Conservation (phyloP, 768 basidiomycete genomes). For the Tylopilus subfusipes region DNA sequence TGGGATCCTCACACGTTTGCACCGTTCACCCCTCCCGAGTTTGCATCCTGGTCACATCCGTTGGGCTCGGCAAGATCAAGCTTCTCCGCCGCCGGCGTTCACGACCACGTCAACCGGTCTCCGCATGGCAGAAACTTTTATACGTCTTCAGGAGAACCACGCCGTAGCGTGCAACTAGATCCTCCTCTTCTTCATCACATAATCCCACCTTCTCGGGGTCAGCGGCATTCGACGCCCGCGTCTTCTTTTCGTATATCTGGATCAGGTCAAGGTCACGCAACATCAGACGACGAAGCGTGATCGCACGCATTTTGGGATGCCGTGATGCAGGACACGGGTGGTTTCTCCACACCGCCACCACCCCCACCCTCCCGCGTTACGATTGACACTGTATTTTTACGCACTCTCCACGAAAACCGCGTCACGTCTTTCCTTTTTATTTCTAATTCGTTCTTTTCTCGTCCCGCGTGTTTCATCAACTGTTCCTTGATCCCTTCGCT, state of each 20-base stretch:
- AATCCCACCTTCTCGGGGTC: conserved; percentile 16
- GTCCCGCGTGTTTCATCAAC: background rate
- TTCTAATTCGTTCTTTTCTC: background rate
- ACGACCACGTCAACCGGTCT: conserved; percentile 15
- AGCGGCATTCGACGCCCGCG: conserved; percentile 13
- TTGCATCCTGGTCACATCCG: conserved; percentile 33
- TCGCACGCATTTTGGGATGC: conserved; percentile 12
- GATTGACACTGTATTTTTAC: conserved; percentile 20
- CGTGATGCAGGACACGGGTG: conserved; percentile 9
- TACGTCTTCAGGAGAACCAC: conserved; percentile 15
- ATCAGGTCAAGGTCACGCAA: conserved; percentile 12
- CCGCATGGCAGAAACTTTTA: conserved; percentile 11
- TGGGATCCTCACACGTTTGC: conserved; percentile 51
- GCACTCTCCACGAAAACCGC: conserved; percentile 20
- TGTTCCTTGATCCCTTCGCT: background rate
- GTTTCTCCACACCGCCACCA: background rate
- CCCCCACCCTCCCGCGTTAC: conserved; percentile 8
- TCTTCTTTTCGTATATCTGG: conserved; percentile 12
- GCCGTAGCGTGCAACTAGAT: conserved; percentile 11
- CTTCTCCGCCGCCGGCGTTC: conserved; percentile 14
- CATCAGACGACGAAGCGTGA: conserved; percentile 24
- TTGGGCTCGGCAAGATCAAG: conserved; percentile 28
- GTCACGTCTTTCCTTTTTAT: conserved; percentile 12
- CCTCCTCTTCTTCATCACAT: conserved; percentile 15
- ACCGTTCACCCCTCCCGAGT: conserved; percentile 36